Percentiles rank a stretch among this genome's conserved stretches.
Evolutionary conservation across 2,329 filamentous ascomycete species (phyloP).

Genomic region (Ceratocystis variospora): DNA sequence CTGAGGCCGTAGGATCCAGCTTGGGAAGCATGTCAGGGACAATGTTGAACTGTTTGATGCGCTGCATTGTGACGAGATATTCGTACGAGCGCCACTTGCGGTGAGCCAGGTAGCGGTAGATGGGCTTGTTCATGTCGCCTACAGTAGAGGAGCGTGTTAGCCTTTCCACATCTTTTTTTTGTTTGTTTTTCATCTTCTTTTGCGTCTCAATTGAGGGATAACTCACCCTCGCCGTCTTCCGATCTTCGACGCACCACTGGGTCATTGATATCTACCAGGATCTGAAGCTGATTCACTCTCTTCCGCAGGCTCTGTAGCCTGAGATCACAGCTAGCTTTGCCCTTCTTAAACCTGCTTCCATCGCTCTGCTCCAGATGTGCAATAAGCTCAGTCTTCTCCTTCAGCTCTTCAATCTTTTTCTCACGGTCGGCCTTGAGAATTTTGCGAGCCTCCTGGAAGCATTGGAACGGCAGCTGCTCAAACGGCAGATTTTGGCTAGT

Average conservation of each 20-base stretch:
- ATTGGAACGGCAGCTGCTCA: constrained; percentile 89
- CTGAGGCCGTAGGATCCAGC: constrained; percentile 64
- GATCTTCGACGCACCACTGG: constrained; percentile 85
- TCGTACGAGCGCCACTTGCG: constrained; percentile 78
- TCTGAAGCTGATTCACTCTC: constrained; percentile 66
- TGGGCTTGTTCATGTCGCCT: constrained; percentile 94
- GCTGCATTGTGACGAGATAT: constrained; percentile 65
- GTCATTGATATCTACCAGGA: constrained; percentile 88
- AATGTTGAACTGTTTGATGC: constrained; percentile 73
- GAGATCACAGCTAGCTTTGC: constrained; percentile 50
- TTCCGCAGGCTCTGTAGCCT: constrained; percentile 55
- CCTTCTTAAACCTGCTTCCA: constrained; percentile 43
- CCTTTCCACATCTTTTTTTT: constrained; percentile 16
- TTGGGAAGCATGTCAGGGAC: constrained; percentile 76
- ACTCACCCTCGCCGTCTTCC: constrained; percentile 74
- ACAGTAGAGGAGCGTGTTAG: constrained; percentile 3
- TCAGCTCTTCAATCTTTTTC: constrained; percentile 65
- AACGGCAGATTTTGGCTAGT: constrained; percentile 56
- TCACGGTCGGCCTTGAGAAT: constrained; percentile 65
- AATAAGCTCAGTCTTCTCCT: constrained; percentile 53
- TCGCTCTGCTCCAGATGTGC: constrained; percentile 48
- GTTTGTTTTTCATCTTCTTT: no score
- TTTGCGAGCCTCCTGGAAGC: constrained; percentile 89
- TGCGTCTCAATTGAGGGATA: no score
- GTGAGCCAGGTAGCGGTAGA: constrained; percentile 83